These are phyloP conservation scores for Cicer judaicum DNA, from an alignment of 306 rosid genomes.

Conservation along the genomic window DNA sequence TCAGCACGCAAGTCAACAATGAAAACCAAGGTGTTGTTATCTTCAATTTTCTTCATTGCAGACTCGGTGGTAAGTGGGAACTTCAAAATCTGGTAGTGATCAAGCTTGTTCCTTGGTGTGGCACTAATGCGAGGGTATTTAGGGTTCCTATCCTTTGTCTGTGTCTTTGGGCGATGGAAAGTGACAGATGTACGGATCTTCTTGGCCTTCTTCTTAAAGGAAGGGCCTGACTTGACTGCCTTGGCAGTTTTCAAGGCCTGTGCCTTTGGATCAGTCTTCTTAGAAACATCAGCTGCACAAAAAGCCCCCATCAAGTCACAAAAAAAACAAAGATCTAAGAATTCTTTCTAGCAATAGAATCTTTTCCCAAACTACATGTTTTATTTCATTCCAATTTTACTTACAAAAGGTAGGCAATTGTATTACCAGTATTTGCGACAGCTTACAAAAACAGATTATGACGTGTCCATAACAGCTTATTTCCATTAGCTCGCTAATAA, in stretches of 20 bases:
- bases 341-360: neutral
- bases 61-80: constrained; percentile 90
- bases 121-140: constrained; percentile 89
- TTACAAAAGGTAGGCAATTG: neutral
- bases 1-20: constrained; percentile 86
- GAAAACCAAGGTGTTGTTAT: constrained; percentile 85
- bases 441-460: neutral
- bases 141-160: constrained; percentile 71
- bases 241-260: constrained; percentile 73
- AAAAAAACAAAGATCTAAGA: neutral
- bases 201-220: constrained; percentile 65
- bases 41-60: constrained; percentile 91
- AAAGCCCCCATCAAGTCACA: neutral
- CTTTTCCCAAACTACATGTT: neutral
- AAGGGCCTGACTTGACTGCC: constrained; percentile 57
- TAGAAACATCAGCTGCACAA: constrained; percentile 58
- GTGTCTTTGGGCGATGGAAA: constrained; percentile 73
- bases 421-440: neutral
- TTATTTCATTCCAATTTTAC: neutral
- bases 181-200: constrained; percentile 62
- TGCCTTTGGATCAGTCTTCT: constrained; percentile 63
- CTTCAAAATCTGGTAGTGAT: constrained; percentile 75
- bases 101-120: constrained; percentile 85
- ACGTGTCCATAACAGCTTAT: neutral
- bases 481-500: neutral